Evolutionary conservation across 345 rosid genomes (phyloP).

Genomic region (Gossypium longicalyx): DNA sequence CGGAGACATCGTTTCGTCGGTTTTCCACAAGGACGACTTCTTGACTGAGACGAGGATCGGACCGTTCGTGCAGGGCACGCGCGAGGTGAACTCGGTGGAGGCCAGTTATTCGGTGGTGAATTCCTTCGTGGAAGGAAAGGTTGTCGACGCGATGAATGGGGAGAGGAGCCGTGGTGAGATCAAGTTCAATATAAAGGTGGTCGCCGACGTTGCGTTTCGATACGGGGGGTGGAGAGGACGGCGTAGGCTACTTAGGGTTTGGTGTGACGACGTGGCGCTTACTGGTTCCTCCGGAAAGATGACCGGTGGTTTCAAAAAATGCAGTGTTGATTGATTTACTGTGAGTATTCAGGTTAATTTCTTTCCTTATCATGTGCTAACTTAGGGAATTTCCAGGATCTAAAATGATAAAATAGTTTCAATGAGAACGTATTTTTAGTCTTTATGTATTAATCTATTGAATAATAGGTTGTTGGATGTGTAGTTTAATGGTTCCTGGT

Average conservation of each 20-base stretch:
- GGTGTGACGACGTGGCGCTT: constrained; percentile 40
- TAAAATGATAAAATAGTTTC: background rate
- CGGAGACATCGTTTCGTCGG: constrained; percentile 14
- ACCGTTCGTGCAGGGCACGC: constrained; percentile 55
- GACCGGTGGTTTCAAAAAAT: constrained; percentile 28
- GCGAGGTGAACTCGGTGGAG: constrained; percentile 36
- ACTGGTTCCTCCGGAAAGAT: constrained; percentile 53
- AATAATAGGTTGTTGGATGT: background rate
- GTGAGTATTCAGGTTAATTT: constrained; percentile 6
- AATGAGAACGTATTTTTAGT: background rate
- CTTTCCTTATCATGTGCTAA: background rate
- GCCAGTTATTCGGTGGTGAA: constrained; percentile 27
- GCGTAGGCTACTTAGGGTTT: constrained; percentile 37
- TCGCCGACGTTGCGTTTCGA: constrained; percentile 39
- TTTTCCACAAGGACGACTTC: constrained; percentile 25
- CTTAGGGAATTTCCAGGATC: background rate
- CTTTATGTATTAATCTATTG: background rate
- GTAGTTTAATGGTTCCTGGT: background rate
- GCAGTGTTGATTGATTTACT: constrained; percentile 9
- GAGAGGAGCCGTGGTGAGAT: constrained; percentile 41
- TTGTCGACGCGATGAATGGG: constrained; percentile 28
- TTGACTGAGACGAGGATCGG: constrained; percentile 42
- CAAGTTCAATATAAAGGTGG: constrained; percentile 40
- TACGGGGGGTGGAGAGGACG: constrained; percentile 50
- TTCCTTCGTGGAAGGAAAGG: constrained; percentile 33